These are phyloP conservation scores for Melampsora larici-populina DNA, from an alignment of 1,284 basidiomycete species.

Conservation along the genomic window DNA sequence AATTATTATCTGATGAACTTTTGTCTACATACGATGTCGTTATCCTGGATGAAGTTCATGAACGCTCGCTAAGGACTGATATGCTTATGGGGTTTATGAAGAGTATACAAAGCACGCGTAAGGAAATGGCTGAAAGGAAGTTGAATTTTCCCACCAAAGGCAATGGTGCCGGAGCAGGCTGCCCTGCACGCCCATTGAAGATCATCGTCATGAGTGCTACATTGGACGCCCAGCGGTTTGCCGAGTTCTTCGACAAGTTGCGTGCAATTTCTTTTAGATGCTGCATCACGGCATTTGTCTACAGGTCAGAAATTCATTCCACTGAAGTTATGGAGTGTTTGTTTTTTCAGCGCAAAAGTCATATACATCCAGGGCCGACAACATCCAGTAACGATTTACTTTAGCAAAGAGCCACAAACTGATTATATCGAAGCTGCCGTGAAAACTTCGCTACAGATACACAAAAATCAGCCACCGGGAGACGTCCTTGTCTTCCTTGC, in stretches of 20 bases:
- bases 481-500: constrained; percentile 93
- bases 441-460: constrained; percentile 85
- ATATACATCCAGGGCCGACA: constrained; percentile 89
- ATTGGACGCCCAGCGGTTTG: constrained; percentile 89
- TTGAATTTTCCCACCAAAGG: constrained; percentile 55
- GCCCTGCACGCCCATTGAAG: constrained; percentile 62
- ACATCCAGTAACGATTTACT: constrained; percentile 68
- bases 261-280: not conserved
- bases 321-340: constrained; percentile 50
- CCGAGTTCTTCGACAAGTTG: constrained; percentile 76
- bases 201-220: constrained; percentile 97
- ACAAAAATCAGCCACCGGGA: constrained; percentile 71
- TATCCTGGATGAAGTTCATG: constrained; percentile 95
- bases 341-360: constrained; percentile 66
- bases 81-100: constrained; percentile 88
- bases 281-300: not conserved
- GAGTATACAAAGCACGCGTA: constrained; percentile 54
- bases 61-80: constrained; percentile 89
- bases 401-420: constrained; percentile 67
- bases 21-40: constrained; percentile 81
- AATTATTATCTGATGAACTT: constrained; percentile 73
- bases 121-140: constrained; percentile 58
- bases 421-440: constrained; percentile 88
- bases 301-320: not conserved
- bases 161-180: constrained; percentile 45